Base-by-base conservation (phyloP, 345 rosid species). In the Boechera stricta region DNA sequence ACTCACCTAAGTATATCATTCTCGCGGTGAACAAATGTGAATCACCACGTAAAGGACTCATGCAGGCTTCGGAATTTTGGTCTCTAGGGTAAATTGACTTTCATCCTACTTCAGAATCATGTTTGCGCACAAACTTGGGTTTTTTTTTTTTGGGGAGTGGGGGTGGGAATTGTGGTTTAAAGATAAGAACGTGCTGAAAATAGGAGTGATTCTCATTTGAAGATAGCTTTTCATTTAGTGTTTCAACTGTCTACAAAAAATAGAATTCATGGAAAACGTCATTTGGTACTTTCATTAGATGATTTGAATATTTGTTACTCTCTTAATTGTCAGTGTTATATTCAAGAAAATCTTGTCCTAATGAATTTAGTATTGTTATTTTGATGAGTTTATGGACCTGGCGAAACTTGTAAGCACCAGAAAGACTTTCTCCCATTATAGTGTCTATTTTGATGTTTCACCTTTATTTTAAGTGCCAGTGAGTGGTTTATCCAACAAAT, bases 11-110 rank as follows among this genome's bases (percentile, higher is more conserved):
- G 80, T 64, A 62, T 67, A 77, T 91, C 77, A 70, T 94, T 67
- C 92, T 94, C 24, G 91, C 94, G 7, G 98, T 94, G 53, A 91
- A 94, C 78, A 94, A 94, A 82, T 91, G 98, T 84, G 98, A 94
- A 79, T 94, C 97, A 48, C 97, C 98, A 44, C 87, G 91, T n/a
- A 91, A 82, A 84, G 98, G 98, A 67, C 78, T 87, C 71, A 86
- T 89, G 95, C 98, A 94, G 82, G 91, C 91, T n/a, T 83, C 88
- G 29, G 98, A 94, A 32, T 94, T 94, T 85, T 94, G 98, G 98
- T 84, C 96, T 71, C 64, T 94, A 74, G 98, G 98, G 98, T 91
- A 81, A 82, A 69, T 74, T 39, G 10, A 62, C 64, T 71, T 65
- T 38, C 32, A 66, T 24, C 63, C 51, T 71, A 29, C 63, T 58